Conservation (phyloP, 768 basidiomycete genomes). For the Obba rivulosa region DNA sequence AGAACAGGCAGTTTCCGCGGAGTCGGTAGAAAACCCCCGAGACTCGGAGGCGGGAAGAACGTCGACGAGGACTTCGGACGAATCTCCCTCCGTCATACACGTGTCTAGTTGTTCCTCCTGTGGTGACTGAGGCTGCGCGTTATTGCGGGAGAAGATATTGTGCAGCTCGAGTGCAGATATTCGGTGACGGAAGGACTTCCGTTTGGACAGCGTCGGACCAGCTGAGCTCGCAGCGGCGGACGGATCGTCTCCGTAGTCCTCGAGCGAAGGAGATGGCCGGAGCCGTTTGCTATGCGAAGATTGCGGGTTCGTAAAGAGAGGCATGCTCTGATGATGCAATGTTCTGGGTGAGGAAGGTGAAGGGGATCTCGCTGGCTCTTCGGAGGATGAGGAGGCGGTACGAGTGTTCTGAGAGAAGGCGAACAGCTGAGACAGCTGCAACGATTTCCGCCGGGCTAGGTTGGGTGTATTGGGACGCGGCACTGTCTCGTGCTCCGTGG, state of each 20-base stretch:
- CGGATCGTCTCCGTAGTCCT: conserved; percentile 12
- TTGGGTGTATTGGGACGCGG: conserved; percentile 17
- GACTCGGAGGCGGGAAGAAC: conserved; percentile 7
- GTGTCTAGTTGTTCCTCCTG: not conserved
- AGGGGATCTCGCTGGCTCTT: conserved; percentile 7
- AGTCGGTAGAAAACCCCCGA: conserved; percentile 6
- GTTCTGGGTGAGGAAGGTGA: conserved; percentile 1
- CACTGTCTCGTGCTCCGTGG: conserved; percentile 6
- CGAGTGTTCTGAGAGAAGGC: conserved; percentile 12
- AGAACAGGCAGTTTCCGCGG: not conserved
- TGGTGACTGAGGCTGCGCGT: not conserved
- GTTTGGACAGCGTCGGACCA: conserved; percentile 16
- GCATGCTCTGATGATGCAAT: not conserved
- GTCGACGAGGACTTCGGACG: conserved; percentile 3
- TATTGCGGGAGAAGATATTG: conserved; percentile 21
- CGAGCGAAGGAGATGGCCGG: conserved; percentile 15
- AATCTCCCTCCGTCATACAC: not conserved
- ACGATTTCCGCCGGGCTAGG: conserved; percentile 18
- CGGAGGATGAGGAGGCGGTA: conserved; percentile 7
- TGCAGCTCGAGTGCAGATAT: conserved; percentile 30
- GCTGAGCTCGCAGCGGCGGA: not conserved
- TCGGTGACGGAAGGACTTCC: conserved; percentile 23
- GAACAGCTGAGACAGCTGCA: conserved; percentile 25
- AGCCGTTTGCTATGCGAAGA: conserved; percentile 2
- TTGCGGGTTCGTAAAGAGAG: not conserved